Conservation (phyloP, 495 filamentous ascomycete species). For the Aspergillus egyptiacus region DNA sequence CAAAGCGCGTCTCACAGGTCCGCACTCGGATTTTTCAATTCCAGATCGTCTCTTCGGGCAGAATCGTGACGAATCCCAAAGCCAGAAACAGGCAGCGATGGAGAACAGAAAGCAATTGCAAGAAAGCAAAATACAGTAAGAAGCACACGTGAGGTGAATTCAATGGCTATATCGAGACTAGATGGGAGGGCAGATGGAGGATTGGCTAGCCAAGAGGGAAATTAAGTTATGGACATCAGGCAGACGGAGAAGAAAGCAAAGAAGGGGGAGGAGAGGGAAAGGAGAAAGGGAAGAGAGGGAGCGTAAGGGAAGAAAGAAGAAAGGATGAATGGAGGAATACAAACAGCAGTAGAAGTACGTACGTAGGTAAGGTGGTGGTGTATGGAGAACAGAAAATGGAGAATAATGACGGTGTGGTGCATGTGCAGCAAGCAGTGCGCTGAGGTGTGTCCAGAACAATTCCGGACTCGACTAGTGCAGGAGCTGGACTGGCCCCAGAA, state of each 20-base stretch:
- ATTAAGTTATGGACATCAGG: constrained; percentile 14
- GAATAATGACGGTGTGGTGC: constrained; percentile 4
- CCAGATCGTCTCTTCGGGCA: background rate
- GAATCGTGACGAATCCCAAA: background rate
- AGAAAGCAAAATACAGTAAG: constrained; percentile 14
- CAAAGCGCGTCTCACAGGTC: constrained; percentile 14
- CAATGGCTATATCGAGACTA: constrained; percentile 17
- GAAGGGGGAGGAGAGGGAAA: constrained; percentile 10
- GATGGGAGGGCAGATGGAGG: constrained; percentile 11
- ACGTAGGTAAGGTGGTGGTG: background rate
- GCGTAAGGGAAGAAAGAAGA: constrained; percentile 11
- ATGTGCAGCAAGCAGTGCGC: constrained; percentile 3
- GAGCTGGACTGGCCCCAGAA: constrained; percentile 14
- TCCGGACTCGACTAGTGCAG: constrained; percentile 12
- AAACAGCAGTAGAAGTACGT: constrained; percentile 14
- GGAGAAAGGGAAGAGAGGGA: constrained; percentile 13
- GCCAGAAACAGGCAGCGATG: background rate
- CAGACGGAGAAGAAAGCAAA: constrained; percentile 9
- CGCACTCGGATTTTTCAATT: constrained; percentile 9
- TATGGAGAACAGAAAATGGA: background rate
- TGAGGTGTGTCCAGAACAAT: constrained; percentile 15
- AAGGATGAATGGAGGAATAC: constrained; percentile 18
- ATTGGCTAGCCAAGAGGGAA: constrained; percentile 7
- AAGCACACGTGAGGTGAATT: constrained; percentile 16
- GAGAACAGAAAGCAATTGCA: constrained; percentile 3